Evolutionary conservation across 140 eudicot species (phyloP).

Genomic region (Bidens hawaiensis): DNA sequence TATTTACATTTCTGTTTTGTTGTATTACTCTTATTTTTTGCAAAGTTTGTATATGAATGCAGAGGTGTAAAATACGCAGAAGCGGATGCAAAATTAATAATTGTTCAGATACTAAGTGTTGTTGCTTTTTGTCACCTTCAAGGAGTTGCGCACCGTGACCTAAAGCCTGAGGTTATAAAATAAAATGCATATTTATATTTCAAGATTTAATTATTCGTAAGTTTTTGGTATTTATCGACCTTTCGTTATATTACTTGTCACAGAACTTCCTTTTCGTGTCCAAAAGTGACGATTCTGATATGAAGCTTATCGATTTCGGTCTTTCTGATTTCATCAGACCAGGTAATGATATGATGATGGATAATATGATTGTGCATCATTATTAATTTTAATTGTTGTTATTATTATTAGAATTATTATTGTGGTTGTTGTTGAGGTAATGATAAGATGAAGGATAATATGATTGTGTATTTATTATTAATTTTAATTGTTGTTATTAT

Average conservation of each 20-base stretch:
- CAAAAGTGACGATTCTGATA: conserved; percentile 76
- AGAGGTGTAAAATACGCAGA: conserved; percentile 93
- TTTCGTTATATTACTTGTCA: conserved; percentile 12
- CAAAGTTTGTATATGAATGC: conserved; percentile 22
- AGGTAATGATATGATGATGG: no score
- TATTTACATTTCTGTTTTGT: background rate
- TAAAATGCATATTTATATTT: background rate
- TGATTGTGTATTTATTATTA: no score
- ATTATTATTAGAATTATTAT: no score
- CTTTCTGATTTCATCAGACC: conserved; percentile 94
- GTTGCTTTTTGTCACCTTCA: conserved; percentile 95
- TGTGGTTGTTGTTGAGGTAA: no score
- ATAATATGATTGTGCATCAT: no score
- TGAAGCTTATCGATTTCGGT: conserved; percentile 94
- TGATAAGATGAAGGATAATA: no score
- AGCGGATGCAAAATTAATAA: conserved; percentile 75
- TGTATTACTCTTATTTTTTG: background rate
- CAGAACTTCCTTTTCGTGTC: conserved; percentile 90
- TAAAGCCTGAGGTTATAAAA: conserved; percentile 85
- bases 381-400: no score
- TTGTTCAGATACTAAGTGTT: conserved; percentile 74
- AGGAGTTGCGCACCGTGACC: conserved; percentile 95
- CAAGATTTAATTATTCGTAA: background rate
- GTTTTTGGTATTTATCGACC: background rate
- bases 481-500: no score